Conservation (phyloP, 129 eudicot species). For the Flaveria linearis region DNA sequence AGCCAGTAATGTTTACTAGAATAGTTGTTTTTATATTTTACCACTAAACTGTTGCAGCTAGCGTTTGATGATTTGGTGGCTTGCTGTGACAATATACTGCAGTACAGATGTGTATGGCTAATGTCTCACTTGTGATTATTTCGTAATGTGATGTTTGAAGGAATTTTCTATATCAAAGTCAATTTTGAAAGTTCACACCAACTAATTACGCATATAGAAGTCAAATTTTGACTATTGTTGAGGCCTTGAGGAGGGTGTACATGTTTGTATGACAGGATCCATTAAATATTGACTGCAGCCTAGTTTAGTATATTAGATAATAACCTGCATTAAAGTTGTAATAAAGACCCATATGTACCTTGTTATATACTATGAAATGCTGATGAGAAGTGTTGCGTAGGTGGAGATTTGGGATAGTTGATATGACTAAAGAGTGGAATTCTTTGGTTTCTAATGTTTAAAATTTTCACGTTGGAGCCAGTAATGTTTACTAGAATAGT, state of each 20-base stretch:
- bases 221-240: constrained; percentile 2
- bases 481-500: not conserved
- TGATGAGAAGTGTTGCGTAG: constrained; percentile 12
- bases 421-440: constrained; percentile 22
- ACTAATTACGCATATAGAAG: not conserved
- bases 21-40: not conserved
- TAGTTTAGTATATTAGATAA: constrained; percentile 3
- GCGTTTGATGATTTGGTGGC: not conserved
- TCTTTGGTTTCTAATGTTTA: constrained; percentile 20
- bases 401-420: constrained; percentile 10
- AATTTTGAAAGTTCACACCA: not conserved
- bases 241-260: not conserved
- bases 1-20: not conserved
- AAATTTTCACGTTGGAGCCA: not conserved
- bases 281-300: not conserved
- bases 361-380: not conserved
- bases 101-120: constrained; percentile 6
- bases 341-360: not conserved
- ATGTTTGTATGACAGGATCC: not conserved
- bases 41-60: constrained; percentile 15
- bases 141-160: not conserved
- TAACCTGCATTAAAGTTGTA: not conserved
- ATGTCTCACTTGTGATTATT: not conserved
- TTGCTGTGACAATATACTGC: not conserved
- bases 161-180: not conserved